phyloP scores from a whole-genome alignment of 2,329 filamentous ascomycete species.

The Aspergillus caelatus region DNA sequence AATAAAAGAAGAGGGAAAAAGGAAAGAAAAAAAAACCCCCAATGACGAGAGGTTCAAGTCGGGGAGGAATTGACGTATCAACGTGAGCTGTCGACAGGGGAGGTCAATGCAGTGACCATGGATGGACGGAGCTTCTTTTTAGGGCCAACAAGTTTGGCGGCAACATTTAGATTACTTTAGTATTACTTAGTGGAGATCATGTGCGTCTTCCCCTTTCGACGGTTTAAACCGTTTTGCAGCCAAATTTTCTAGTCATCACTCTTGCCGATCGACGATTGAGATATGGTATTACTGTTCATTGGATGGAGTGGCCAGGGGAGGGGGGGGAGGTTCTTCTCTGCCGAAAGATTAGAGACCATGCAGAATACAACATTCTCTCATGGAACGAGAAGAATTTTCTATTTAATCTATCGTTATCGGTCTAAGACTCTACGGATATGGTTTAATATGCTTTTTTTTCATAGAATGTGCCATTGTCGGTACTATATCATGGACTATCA shows the following conservation, averaged over 20 bases:
- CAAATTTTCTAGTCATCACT: background rate
- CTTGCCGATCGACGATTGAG: background rate
- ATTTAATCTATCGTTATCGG: background rate
- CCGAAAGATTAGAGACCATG: background rate
- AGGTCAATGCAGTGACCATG: constrained; percentile 17
- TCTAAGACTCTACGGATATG: background rate
- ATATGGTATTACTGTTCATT: background rate
- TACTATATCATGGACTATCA: background rate
- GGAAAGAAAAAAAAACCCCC: background rate
- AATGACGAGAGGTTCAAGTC: background rate
- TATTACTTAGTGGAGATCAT: background rate
- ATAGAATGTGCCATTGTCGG: background rate
- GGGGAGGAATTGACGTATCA: constrained; percentile 32
- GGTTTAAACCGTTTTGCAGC: background rate
- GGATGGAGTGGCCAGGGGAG: too few species aligned
- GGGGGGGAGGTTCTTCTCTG: background rate
- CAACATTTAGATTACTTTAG: constrained; percentile 26
- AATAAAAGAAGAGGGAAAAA: background rate
- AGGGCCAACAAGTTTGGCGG: constrained; percentile 18
- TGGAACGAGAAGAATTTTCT: background rate
- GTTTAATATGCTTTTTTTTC: background rate
- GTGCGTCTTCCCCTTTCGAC: background rate
- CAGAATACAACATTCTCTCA: background rate
- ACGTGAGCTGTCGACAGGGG: constrained; percentile 29
- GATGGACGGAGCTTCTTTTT: constrained; percentile 4